Base-by-base conservation (phyloP, 192 early-diverging fungal genomes). In the Coemansia sp. region DNA sequence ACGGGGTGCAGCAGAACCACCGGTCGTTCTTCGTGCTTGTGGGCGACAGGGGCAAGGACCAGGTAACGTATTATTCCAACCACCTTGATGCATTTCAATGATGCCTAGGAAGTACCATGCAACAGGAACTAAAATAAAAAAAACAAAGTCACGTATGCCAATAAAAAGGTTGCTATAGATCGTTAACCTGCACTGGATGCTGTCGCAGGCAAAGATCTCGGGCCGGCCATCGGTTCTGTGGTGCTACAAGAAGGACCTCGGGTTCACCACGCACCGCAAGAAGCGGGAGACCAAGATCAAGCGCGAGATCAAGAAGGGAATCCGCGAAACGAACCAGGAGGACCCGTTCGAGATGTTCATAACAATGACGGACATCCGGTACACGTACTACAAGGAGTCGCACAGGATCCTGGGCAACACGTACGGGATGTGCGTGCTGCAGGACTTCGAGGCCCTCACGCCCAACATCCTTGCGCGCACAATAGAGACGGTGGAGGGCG, bases 331-430 rank as follows among this genome's bases (percentile, higher is more conserved):
- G 10, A 96, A 99, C 84, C 81, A 88, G 23, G 95, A 99, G 48
- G 96, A 99, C 77, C 97, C 97, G n/a, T 99, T 99, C 61, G 97
- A 99, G 79, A 88, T 99, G 58, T 99, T 99, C 74, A 88, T 99
- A 21, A 87, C 95, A 4, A 90, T 93, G 52, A 97, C 97, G 37
- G 88, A 95, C 71, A 98, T 99, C 73, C 88, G 96, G 64, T 99
- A 99, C 85, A 93, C 95, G 32, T 99, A 98, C 89, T 99, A 99
- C 88, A 99, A 99, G 77, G 97, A 99, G 75, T 95, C 96, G 19
- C 91, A 98, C 68, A 99, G 96, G 75, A 94, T 99, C 68, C 86
- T 99, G 61, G 97, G 97, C 71, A 94, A 95, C 75, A 99, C 97
- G 23, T 99, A 91, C 68, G 97, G 97, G 7, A 99, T 99, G 97